Evolutionary conservation across 306 rosid species (phyloP), one percentile per base, ranked within the genome.

Genomic region (Citrullus colocynthis): DNA sequence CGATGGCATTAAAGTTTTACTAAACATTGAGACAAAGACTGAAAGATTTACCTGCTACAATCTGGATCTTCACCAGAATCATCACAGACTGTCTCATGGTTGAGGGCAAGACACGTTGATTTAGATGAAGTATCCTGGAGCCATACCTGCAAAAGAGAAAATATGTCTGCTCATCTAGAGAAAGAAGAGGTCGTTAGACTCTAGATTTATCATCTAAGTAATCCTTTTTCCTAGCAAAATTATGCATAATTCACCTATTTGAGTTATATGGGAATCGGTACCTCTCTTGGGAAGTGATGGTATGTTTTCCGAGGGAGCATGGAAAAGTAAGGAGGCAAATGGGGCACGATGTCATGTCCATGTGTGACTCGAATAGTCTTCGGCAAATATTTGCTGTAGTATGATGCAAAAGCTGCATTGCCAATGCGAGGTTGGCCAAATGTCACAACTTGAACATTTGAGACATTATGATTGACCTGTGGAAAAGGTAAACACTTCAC

Each of bases 341-440:
- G 99, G 42, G 99, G 97, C 80, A 96, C 99, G 32, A 89, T 85
- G 78, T 96, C 99, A 83, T 89, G 93, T 59, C 78, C 89, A 78
- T 96, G 78, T 78, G 98, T 92, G 61, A 96, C 92, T 69, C 99
- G 93, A 77, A 91, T 76, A 39, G 93, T 88, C 66, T 89, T 79
- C 32, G 98, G 98, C 66, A 92, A 85, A 73, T 81, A 84, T 72
- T 85, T 14, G 58, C 72, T 76, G 63, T 87, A 96, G 82, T 83
- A 87, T 52, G 93, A 87, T 42, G 97, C 96, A 83, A 96, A 96
- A 76, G 67, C 92, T 74, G 90, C 90, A 84, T 96, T 96, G 73
- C 99, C 99, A 61, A 92, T 66, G 42, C 99, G 99, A 81, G 99
- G 99, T 81, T 96, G 99, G 80, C 99, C 99, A 84, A 92, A 96